Evolutionary conservation across 495 filamentous ascomycete species (phyloP).

Genomic region (Podospora fimiseda): DNA sequence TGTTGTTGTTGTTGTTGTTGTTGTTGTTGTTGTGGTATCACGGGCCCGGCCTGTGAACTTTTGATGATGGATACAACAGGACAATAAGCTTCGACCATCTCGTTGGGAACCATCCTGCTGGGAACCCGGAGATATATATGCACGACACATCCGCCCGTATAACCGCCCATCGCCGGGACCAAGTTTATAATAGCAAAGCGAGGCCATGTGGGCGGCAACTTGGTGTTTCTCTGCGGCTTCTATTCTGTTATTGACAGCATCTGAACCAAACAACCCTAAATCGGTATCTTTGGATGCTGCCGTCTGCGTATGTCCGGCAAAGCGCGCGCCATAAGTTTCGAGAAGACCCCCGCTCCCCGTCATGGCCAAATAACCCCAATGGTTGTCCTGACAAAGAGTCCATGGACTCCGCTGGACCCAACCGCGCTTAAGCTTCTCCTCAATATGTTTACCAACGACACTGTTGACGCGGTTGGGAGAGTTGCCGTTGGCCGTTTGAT

Average conservation of each 20-base stretch:
- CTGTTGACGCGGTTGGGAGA: constrained; percentile 25
- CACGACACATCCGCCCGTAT: background rate
- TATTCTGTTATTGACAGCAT: constrained; percentile 1
- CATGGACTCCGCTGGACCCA: constrained; percentile 2
- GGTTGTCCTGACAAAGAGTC: constrained; percentile 6
- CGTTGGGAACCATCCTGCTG: background rate
- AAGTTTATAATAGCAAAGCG: background rate
- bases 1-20: too few relatives aligned
- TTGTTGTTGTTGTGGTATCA: too few relatives aligned
- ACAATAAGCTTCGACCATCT: background rate
- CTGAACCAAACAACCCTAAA: background rate
- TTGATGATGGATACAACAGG: background rate
- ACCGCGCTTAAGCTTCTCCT: constrained; percentile 12
- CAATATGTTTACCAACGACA: constrained; percentile 12
- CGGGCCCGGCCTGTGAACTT: constrained; percentile 8
- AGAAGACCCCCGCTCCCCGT: background rate
- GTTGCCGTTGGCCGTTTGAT: constrained; percentile 18
- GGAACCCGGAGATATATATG: background rate
- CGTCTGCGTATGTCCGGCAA: background rate
- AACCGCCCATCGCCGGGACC: background rate
- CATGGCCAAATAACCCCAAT: too few relatives aligned
- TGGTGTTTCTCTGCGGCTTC: constrained; percentile 10
- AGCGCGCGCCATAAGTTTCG: constrained; percentile 14
- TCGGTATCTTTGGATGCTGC: background rate
- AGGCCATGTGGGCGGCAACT: constrained; percentile 8